These are phyloP conservation scores for Populus hybrid DNA, from an alignment of 441 rosid species.

Conservation along the genomic window DNA sequence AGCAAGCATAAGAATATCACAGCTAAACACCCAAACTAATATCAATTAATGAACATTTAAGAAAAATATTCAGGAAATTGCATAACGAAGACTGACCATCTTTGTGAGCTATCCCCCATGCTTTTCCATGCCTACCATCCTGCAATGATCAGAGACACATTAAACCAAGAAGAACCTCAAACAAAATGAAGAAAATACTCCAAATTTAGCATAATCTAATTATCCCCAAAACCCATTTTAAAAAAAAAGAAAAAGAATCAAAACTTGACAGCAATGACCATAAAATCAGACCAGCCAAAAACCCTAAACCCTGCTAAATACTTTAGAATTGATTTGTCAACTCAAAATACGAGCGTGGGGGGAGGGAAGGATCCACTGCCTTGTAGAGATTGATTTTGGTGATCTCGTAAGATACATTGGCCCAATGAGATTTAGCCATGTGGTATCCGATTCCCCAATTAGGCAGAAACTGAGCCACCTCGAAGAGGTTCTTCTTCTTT, in stretches of 20 bases:
- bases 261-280: background rate
- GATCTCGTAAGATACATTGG: constrained; percentile 72
- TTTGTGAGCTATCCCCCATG: constrained; percentile 89
- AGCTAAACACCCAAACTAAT: background rate
- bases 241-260: background rate
- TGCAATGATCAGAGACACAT: constrained; percentile 33
- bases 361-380: constrained; percentile 26
- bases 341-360: background rate
- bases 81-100: constrained; percentile 53
- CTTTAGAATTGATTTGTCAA: too few species aligned
- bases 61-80: background rate
- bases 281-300: background rate
- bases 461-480: constrained; percentile 85
- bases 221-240: background rate
- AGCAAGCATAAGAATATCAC: background rate
- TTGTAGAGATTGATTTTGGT: constrained; percentile 87
- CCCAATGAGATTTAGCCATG: constrained; percentile 94
- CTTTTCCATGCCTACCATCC: constrained; percentile 96
- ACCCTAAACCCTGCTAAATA: constrained; percentile 11
- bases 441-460: constrained; percentile 89
- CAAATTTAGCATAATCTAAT: background rate
- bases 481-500: constrained; percentile 87
- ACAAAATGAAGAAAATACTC: background rate
- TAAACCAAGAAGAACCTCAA: constrained; percentile 4
- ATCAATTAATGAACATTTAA: background rate